Conservation (phyloP, 2,329 filamentous ascomycete species). For the Nemania serpens region DNA sequence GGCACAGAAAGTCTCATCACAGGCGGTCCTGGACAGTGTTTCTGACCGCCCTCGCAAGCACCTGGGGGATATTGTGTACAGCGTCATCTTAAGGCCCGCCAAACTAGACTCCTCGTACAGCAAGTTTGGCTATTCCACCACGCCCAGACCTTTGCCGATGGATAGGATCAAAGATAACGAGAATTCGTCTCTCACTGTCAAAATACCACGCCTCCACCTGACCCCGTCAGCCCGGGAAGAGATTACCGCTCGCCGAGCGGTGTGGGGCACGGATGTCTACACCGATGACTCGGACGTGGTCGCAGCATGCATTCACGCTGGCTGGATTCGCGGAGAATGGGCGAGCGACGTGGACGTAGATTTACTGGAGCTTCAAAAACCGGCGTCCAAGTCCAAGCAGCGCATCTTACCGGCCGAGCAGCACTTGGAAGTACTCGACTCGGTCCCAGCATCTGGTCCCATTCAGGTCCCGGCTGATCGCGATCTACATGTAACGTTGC, state of each 20-base stretch:
- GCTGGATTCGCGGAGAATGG: constrained; percentile 92
- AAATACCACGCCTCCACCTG: constrained; percentile 81
- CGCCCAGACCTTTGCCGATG: constrained; percentile 74
- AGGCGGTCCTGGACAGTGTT: constrained; percentile 73
- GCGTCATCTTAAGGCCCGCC: constrained; percentile 64
- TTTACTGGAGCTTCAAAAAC: constrained; percentile 62
- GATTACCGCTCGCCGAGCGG: constrained; percentile 76
- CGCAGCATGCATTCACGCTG: constrained; percentile 89
- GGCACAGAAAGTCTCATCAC: constrained; percentile 69
- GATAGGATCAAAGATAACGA: constrained; percentile 74
- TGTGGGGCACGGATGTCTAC: constrained; percentile 95
- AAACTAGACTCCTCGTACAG: constrained; percentile 51
- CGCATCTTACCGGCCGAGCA: constrained; percentile 36
- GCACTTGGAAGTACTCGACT: constrained; percentile 50
- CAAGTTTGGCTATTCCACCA: constrained; percentile 54
- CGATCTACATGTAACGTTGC: constrained; percentile 84
- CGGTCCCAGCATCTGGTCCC: constrained; percentile 64
- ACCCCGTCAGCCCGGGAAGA: constrained; percentile 73
- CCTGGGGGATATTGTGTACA: constrained; percentile 83
- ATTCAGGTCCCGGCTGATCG: constrained; percentile 67
- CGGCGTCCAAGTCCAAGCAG: constrained; percentile 44
- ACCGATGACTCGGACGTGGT: constrained; percentile 95
- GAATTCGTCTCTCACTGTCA: constrained; percentile 89
- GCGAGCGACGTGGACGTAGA: constrained; percentile 73
- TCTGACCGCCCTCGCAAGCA: constrained; percentile 74